Conservation (phyloP, 495 filamentous ascomycete species). For the Glarea lozoyensis region DNA sequence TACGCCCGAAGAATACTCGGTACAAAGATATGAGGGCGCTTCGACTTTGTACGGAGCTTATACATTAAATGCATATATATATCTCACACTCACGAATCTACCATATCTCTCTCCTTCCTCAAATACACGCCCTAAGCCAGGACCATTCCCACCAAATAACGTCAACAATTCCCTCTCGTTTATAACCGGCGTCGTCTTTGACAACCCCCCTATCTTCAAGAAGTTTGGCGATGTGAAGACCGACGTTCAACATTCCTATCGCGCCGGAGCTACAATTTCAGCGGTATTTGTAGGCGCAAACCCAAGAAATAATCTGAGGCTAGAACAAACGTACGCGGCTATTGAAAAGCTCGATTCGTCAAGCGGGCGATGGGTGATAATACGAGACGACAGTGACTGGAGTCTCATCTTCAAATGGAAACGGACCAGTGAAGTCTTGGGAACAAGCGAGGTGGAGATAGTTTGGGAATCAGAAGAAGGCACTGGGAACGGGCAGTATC, state of each 20-base stretch:
- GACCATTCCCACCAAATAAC: constrained; percentile 73
- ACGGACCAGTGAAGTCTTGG: constrained; percentile 59
- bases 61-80: constrained; percentile 84
- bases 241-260: constrained; percentile 47
- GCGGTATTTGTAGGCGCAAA: constrained; percentile 81
- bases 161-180: constrained; percentile 72
- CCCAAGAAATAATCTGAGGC: constrained; percentile 75
- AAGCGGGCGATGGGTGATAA: constrained; percentile 49
- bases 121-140: constrained; percentile 35
- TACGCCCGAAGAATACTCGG: constrained; percentile 82
- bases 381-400: constrained; percentile 75
- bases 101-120: constrained; percentile 51
- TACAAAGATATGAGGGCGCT: constrained; percentile 93
- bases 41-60: constrained; percentile 93
- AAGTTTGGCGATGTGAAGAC: constrained; percentile 64
- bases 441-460: constrained; percentile 70
- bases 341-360: constrained; percentile 55
- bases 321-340: constrained; percentile 70
- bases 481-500: constrained; percentile 55
- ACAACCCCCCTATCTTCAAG: constrained; percentile 62
- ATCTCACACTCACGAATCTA: constrained; percentile 65
- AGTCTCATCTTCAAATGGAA: constrained; percentile 72
- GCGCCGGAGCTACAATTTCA: constrained; percentile 45
- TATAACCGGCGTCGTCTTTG: constrained; percentile 70
- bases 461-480: constrained; percentile 68